Conservation (phyloP, 805 yeast species). For the Pichia kluyveri region DNA sequence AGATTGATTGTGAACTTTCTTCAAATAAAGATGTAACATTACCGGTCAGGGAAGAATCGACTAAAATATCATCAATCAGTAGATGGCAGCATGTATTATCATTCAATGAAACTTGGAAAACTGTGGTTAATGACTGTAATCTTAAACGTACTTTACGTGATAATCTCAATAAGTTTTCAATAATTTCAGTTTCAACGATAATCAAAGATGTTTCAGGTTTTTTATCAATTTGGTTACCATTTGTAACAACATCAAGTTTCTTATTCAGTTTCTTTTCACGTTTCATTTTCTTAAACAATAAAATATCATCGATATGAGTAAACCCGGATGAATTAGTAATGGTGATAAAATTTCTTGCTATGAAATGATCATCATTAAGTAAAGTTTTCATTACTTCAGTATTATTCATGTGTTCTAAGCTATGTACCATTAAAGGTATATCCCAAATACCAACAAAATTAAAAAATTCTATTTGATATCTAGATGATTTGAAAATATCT, state of each 20-base stretch:
- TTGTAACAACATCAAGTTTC: not conserved
- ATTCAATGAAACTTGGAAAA: constrained; percentile 9
- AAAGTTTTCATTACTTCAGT: constrained; percentile 7
- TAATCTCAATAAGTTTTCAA: constrained; percentile 7
- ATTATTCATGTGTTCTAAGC: constrained; percentile 7
- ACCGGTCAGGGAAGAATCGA: constrained; percentile 21
- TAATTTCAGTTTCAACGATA: not conserved
- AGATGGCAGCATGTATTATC: constrained; percentile 10
- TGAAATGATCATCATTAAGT: constrained; percentile 11
- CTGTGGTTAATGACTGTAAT: constrained; percentile 17
- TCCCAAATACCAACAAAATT: constrained; percentile 11
- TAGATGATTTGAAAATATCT: not conserved
- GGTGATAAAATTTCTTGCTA: constrained; percentile 17
- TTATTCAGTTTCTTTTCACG: not conserved
- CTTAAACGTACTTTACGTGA: constrained; percentile 18
- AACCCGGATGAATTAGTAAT: constrained; percentile 13
- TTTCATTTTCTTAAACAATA: not conserved
- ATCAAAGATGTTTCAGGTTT: not conserved
- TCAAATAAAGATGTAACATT: constrained; percentile 19
- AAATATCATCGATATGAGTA: constrained; percentile 12
- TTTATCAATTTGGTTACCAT: not conserved
- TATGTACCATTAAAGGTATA: constrained; percentile 2
- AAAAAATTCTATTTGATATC: constrained; percentile 9
- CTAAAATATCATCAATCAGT: constrained; percentile 17
- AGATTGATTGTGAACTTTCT: constrained; percentile 1